Evolutionary conservation across 352 stramenopile genomes (phyloP).

Genomic region (Nothophytophthora sp.): DNA sequence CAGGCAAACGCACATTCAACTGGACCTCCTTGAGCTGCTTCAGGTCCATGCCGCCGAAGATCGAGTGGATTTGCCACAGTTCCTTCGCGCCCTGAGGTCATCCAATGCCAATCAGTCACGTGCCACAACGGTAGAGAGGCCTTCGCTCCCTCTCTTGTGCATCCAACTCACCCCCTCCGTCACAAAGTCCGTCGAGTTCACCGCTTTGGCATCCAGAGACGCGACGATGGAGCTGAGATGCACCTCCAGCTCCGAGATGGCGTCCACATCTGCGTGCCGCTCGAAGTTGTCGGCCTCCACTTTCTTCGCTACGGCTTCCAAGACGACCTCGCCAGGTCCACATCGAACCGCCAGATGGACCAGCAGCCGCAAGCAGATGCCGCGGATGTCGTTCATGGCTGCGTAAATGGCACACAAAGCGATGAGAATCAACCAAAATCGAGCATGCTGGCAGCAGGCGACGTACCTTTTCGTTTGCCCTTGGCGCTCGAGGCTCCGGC

Average conservation of each 20-base stretch:
- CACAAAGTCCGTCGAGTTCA: conserved; percentile 17
- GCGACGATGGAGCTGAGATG: conserved; percentile 43
- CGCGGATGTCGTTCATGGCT: conserved; percentile 51
- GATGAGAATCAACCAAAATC: neutral
- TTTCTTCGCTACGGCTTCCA: conserved; percentile 37
- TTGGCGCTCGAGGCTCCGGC: conserved; percentile 18
- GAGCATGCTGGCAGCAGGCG: neutral
- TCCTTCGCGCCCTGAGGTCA: conserved; percentile 17
- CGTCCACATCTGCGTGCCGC: conserved; percentile 36
- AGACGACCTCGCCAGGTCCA: conserved; percentile 34
- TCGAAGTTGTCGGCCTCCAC: conserved; percentile 29
- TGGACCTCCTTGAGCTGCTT: conserved; percentile 44
- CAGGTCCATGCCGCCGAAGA: conserved; percentile 53
- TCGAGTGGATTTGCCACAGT: conserved; percentile 33
- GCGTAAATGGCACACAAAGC: conserved; percentile 1
- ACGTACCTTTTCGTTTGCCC: conserved; percentile 36
- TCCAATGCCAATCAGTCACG: neutral
- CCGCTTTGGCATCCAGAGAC: conserved; percentile 21
- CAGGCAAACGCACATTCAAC: conserved; percentile 41
- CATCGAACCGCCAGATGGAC: conserved; percentile 44
- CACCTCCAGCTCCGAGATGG: conserved; percentile 49
- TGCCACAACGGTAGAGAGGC: neutral
- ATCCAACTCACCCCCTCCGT: conserved; percentile 34
- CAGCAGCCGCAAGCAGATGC: conserved; percentile 54
- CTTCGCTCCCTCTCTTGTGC: neutral